Base-by-base conservation (phyloP, 202 grass and related monocot genomes). In the Saccharum hybrid region DNA sequence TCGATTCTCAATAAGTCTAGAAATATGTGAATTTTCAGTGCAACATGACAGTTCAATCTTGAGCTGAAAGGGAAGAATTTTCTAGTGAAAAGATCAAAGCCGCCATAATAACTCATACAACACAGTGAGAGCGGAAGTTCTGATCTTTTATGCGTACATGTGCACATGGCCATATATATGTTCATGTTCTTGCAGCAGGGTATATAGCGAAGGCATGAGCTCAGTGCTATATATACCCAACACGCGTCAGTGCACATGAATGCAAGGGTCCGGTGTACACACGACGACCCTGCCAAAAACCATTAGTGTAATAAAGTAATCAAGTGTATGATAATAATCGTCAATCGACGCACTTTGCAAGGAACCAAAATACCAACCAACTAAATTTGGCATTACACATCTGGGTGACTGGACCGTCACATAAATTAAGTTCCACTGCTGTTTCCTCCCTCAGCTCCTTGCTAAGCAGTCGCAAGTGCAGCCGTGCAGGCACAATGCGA, bases 311-410 rank as follows among this genome's bases (percentile, higher is more conserved):
- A 70, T 77, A 70, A 70, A 69, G 49, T 54, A 54, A 54, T 54
- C 49, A 15, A 49, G 14, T 18, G 48, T 18, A 14, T 43, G 41
- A 54, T 54, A 54, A 22, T 3, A 19, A 59, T 22, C n/a, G 54
- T 22, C 54, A 46, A 23, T 45, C 9, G 39, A 65, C 26, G 34
- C 26, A 16, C 48, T 22, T 31, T 80, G 39, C 59, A 74, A 80
- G 11, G 18, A 73, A 57, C 43, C 34, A 86, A 67, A 80, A 59
- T 54, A 45, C 45, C 43, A 66, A 73, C 76, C 76, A 34, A 80
- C 21, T 36, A 42, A 65, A 5, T 51, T 56, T 43, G 84, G 36
- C 42, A 22, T 43, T 66, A 34, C 41, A 10, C 31, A 31, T 6
- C 57, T 19, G 8, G 45, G 26, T 80, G 63, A 80, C 57, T 73